Evolutionary conservation across 2,329 filamentous ascomycete species (phyloP), one percentile per base, ranked within the genome.

Genomic region (Nemania abortiva): DNA sequence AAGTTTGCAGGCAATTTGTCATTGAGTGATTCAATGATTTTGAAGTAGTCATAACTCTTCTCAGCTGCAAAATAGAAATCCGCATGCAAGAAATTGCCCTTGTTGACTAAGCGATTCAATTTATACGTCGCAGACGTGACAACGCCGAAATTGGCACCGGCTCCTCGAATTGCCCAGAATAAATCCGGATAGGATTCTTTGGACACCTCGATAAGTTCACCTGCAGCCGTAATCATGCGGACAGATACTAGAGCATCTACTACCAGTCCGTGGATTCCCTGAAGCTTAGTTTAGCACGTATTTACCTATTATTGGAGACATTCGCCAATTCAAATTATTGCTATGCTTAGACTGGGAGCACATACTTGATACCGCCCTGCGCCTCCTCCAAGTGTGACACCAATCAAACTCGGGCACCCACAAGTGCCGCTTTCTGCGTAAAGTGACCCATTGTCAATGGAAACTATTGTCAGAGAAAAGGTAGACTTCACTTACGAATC

Each of bases 91-190:
- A 69, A 50, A 7, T 69, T 31, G 0, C 54, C 47, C 24, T 27
- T 27, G 24, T 27, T 27, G 5, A 27, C 24, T 27, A 27, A 27
- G 4, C 31, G 4, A n/a, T 73, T 72, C 10, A 75, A 22, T 20
- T 70, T 66, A 50, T 73, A 75, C 1, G 69, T 73, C 0, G 73
- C 74, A 3, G 69, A 75, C 2, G 68, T 71, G 50, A 75, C 49
- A 27, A 74, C 65, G 31, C 75, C 72, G 22, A 75, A 73, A 37
- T 75, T 75, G 5, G 66, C 53, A 0, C 75, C 75, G 2, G 73
- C 75, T 1, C 74, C 74, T 9, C 74, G 71, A 24, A 75, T 59
- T 11, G 24, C 74, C 74, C 72, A 75, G 61, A 75, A 75, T 15
- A 77, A 57, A 9, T 76, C 74, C 1, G 63, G 9, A 39, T 75